Evolutionary conservation across 768 basidiomycete species (phyloP), one percentile per base, ranked within the genome.

Genomic region (Scleroderma bovista): DNA sequence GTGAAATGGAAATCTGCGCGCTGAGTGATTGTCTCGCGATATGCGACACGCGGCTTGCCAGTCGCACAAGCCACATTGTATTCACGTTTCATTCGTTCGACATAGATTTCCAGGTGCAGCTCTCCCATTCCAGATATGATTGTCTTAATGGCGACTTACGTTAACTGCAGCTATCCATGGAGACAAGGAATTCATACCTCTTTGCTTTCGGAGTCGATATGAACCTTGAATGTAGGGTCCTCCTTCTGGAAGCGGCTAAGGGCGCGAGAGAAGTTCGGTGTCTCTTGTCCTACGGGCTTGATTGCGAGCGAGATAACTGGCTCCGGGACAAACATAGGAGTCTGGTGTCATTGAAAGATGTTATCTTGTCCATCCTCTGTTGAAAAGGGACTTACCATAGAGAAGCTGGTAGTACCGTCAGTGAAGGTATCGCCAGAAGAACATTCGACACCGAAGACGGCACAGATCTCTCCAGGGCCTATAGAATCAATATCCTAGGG

Each of bases 121-220:
- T 99, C 96, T 22, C 96, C 96, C 96, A 99, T 99, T 19, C 96
- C 96, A 26, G 94, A 97, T 57, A 99, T 97, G 68, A 99, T 98
- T 15, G 95, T 98, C 90, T 93, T 9, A 4, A 56, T 16, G 24
- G 15, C 4, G 44, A 19, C 47, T 44, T 52, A 12, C 23, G 13
- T 50, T 50, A 37, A 17, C 22, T n/a, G 15, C 3, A 47, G 38
- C 22, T 38, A 32, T 10, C 17, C n/a, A n/a, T n/a, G n/a, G n/a
- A n/a, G 29, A 3, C 2, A 26, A 43, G 46, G 45, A 17, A 42
- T 2, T 3, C 65, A 54, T 57, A 88, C 91, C 82, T 99, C 95
- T 68, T 95, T 93, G 63, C 87, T 90, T 63, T 96, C 94, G 23
- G 76, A 69, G 68, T 99, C 96, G 55, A 98, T 78, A 65, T 98